Percentiles rank a stretch among this genome's conserved stretches.
Evolutionary conservation across 345 rosid genomes (phyloP).

Genomic region (Eucalyptus pauciflora): DNA sequence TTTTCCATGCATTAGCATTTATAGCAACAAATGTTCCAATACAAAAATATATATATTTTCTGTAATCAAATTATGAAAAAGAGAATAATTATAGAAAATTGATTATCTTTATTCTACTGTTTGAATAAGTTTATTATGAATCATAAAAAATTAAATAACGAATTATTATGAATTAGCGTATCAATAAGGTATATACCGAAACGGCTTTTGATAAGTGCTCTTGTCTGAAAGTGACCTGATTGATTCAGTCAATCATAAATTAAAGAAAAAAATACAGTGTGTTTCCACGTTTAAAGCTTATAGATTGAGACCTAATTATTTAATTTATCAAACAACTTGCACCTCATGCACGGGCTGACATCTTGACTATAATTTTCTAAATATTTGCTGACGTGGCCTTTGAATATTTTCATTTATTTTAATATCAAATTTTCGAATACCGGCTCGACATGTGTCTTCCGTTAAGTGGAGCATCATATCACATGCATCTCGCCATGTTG

Average conservation of each 20-base stretch:
- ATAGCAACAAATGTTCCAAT: too few species aligned
- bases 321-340: not conserved
- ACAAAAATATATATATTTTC: too few species aligned
- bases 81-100: too few species aligned
- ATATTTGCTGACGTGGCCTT: not conserved
- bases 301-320: not conserved
- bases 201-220: accelerated
- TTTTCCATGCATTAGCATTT: too few species aligned
- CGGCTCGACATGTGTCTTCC: not conserved
- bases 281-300: not conserved
- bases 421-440: not conserved
- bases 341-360: not conserved
- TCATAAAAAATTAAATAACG: accelerated
- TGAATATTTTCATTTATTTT: not conserved
- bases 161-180: too few species aligned
- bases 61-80: too few species aligned
- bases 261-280: not conserved
- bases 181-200: too few species aligned
- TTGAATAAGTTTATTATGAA: too few species aligned
- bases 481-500: accelerated
- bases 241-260: not conserved
- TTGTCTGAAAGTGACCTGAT: not conserved
- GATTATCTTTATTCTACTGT: too few species aligned
- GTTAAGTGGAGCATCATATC: not conserved
- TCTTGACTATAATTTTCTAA: not conserved